Evolutionary conservation across 83 land plant genomes (phyloP), one percentile per base, ranked within the genome.

Genomic region (Larix sibirica): DNA sequence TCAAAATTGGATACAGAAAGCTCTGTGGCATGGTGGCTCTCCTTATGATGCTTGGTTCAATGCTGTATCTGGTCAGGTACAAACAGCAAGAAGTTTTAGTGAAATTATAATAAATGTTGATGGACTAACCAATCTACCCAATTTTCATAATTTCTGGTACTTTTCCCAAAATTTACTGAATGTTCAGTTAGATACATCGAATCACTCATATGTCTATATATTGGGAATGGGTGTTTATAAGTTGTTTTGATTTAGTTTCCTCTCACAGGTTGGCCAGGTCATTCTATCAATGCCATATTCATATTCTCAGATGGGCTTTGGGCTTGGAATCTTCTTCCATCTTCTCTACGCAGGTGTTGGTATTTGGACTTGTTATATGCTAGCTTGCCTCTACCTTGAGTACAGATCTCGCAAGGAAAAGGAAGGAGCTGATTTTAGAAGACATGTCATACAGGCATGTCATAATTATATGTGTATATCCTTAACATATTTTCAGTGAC

Each of bases 381-480:
- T 86, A 8, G 77, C 81, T 16, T 54, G 85, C 10, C 81, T 86
- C 4, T 86, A 86, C 79, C 86, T 83, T 44, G 87, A 86, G 59
- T 86, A 86, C 56, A 77, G 87, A 78, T 50, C 85, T 60, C 77
- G 85, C 6, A 86, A 78, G 64, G 87, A 86, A 68, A 83, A 79
- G 50, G 83, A 86, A 75, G 81, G 81, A 13, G 86, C 62, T 16
- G 77, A 81, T 31, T 86, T 86, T 56, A 62, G 31, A 28, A 83
- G 31, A 9, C 88, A 86, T 64, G 75, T 83, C 28, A 86, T 86
- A 50, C 88, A 86, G 87, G 87, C 44, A 74, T 33, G 50, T 44
- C n/a, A 50, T 9, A 20, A 33, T 76, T 69, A 36, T 69, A 36
- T 69, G 17, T 69, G 4, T 36, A 36, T 17, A 70, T 20, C 6